Percentiles rank a stretch among this genome's conserved stretches.
phyloP scores from a whole-genome alignment of 2,329 filamentous ascomycete species.

The Dactylellina haptotyla region DNA sequence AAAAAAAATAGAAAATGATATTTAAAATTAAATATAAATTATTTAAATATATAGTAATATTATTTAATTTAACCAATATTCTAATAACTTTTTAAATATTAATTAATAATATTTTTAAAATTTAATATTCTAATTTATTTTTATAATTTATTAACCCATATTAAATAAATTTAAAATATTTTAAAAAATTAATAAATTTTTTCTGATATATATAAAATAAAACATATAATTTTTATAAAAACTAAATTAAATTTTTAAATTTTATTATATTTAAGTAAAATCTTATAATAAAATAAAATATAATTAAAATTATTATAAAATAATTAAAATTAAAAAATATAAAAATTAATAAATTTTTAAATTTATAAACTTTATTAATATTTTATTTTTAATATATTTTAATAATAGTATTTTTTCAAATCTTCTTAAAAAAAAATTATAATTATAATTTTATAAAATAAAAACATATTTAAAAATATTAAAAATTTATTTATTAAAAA shows the following conservation, averaged over 20 bases:
- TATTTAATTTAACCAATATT: slow-evolving; percentile 7
- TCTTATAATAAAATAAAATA: slow-evolving; percentile 2
- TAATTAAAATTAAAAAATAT: slow-evolving; percentile 1
- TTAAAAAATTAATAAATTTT: slow-evolving; percentile 4
- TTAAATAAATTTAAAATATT: slow-evolving; percentile 6
- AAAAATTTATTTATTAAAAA: not conserved
- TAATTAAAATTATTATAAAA: slow-evolving; percentile 10
- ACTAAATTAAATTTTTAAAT: not conserved
- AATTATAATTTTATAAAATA: not conserved
- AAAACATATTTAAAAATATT: not conserved
- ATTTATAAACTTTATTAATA: not conserved
- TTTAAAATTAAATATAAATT: slow-evolving; percentile 15
- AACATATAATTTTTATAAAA: slow-evolving; percentile 16
- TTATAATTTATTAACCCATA: slow-evolving; percentile 8
- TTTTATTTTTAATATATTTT: slow-evolving; percentile 5
- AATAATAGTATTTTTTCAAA: not conserved
- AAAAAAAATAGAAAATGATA: slow-evolving; percentile 33
- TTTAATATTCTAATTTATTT: slow-evolving; percentile 16
- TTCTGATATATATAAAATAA: not conserved
- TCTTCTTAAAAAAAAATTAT: not conserved
- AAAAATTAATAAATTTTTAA: not conserved
- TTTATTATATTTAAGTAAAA: slow-evolving; percentile 8
- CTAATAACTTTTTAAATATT: not conserved
- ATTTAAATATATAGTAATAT: slow-evolving; percentile 13
- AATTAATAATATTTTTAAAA: not conserved